phyloP scores from a whole-genome alignment of 1,139 yeast species.

The Suhomyces bokatorum region DNA sequence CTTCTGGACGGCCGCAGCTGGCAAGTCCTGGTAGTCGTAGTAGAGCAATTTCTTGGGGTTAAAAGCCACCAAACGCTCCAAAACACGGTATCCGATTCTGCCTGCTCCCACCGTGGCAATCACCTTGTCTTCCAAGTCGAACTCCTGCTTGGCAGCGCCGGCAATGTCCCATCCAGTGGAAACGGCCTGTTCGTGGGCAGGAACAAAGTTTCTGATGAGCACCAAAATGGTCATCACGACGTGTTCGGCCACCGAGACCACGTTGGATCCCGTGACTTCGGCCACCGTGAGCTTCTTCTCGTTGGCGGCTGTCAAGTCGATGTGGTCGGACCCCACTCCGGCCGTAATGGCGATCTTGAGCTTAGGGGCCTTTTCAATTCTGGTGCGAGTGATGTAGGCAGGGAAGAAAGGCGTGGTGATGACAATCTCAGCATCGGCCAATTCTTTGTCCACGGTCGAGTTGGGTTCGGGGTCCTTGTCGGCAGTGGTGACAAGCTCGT shows the following conservation, averaged over 20 bases:
- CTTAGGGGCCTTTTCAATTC: constrained; percentile 71
- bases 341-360: constrained; percentile 75
- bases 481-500: constrained; percentile 63
- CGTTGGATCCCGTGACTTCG: constrained; percentile 84
- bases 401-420: constrained; percentile 87
- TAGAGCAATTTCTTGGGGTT: constrained; percentile 72
- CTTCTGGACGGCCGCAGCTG: constrained; percentile 56
- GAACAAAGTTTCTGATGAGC: constrained; percentile 74
- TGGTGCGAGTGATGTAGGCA: constrained; percentile 66
- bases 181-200: constrained; percentile 70
- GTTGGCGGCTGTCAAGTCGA: constrained; percentile 74
- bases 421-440: constrained; percentile 71
- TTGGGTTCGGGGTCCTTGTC: constrained; percentile 65
- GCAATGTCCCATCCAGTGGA: constrained; percentile 74
- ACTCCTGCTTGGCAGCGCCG: constrained; percentile 70
- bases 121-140: constrained; percentile 74
- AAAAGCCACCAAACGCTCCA: constrained; percentile 72
- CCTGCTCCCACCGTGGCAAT: constrained; percentile 83
- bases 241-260: constrained; percentile 80
- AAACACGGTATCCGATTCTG: constrained; percentile 75
- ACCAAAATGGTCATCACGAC: constrained; percentile 73
- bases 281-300: constrained; percentile 62
- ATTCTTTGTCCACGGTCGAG: constrained; percentile 61
- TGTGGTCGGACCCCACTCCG: constrained; percentile 84
- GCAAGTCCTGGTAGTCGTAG: constrained; percentile 73